These are phyloP conservation scores for Limonium bicolor DNA, from an alignment of 148 eudicot species.

Conservation along the genomic window DNA sequence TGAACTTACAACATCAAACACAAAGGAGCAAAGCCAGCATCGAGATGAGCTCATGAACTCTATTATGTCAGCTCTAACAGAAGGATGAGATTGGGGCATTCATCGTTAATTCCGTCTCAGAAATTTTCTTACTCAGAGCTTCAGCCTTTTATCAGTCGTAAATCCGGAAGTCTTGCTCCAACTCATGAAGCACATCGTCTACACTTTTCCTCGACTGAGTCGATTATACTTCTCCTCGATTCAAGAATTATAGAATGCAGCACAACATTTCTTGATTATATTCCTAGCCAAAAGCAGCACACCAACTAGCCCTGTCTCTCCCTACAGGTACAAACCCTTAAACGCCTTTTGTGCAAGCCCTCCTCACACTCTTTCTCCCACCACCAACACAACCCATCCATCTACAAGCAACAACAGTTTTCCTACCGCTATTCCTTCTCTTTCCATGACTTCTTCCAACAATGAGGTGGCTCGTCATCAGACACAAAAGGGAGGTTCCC, in stretches of 20 bases:
- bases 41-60: too few species aligned
- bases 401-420: too few species aligned
- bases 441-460: slow-evolving; percentile 41
- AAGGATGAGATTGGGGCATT: too few species aligned
- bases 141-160: too few species aligned
- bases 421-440: slow-evolving; percentile 12
- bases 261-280: slow-evolving; percentile 31
- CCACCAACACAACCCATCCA: too few species aligned
- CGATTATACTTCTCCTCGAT: slow-evolving; percentile 84
- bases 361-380: slow-evolving; percentile 34
- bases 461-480: slow-evolving; percentile 67
- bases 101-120: too few species aligned
- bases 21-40: too few species aligned
- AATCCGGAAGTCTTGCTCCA: neutral
- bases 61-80: too few species aligned
- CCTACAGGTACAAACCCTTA: slow-evolving; percentile 53
- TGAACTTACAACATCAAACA: too few species aligned
- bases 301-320: slow-evolving; percentile 91
- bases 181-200: neutral
- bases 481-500: slow-evolving; percentile 86
- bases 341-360: slow-evolving; percentile 37
- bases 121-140: too few species aligned
- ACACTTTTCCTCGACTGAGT: slow-evolving; percentile 60
- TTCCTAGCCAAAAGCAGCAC: slow-evolving; percentile 67
- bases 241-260: slow-evolving; percentile 68